A percentile compares a stretch with the other conserved stretches of the same genome.
phyloP scores from a whole-genome alignment of 371 early-diverging fungal genomes.

The Mortierella sp. region DNA sequence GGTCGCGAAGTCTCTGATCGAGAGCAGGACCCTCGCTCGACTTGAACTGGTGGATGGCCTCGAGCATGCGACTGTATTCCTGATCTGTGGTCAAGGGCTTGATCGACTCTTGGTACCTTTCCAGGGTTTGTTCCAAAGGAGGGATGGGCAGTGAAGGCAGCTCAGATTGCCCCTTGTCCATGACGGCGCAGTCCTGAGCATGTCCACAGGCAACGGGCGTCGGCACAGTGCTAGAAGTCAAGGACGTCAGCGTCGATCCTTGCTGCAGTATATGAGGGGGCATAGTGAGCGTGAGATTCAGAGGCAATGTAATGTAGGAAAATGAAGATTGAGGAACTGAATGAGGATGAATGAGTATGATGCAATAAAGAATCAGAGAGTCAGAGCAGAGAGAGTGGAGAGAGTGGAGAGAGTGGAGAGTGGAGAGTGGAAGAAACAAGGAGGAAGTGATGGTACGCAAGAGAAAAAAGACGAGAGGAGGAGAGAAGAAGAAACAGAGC shows the following conservation, averaged over 20 bases:
- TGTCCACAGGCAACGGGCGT: background rate
- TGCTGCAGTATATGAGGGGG: slow-evolving; percentile 3
- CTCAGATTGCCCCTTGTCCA: slow-evolving; percentile 63
- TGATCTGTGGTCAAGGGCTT: slow-evolving; percentile 77
- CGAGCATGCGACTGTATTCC: slow-evolving; percentile 75
- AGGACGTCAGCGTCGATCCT: background rate
- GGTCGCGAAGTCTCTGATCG: slow-evolving; percentile 79
- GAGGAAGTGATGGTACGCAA: background rate
- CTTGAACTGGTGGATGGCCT: slow-evolving; percentile 74
- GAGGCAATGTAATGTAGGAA: background rate
- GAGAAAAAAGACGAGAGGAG: background rate
- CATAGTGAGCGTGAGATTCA: background rate
- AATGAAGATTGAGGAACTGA: background rate
- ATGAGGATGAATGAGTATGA: background rate
- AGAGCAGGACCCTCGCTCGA: slow-evolving; percentile 75
- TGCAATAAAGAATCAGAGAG: background rate
- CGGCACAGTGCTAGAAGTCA: background rate
- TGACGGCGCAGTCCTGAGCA: slow-evolving; percentile 48
- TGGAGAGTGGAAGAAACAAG: background rate
- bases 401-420: slow-evolving; percentile 3
- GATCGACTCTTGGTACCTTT: slow-evolving; percentile 77
- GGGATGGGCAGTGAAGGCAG: slow-evolving; percentile 91
- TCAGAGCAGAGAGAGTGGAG: background rate
- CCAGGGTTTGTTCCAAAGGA: slow-evolving; percentile 80
- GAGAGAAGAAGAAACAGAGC: background rate